phyloP scores from a whole-genome alignment of 139 green algal genomes.

The Coelastrella sp. region DNA sequence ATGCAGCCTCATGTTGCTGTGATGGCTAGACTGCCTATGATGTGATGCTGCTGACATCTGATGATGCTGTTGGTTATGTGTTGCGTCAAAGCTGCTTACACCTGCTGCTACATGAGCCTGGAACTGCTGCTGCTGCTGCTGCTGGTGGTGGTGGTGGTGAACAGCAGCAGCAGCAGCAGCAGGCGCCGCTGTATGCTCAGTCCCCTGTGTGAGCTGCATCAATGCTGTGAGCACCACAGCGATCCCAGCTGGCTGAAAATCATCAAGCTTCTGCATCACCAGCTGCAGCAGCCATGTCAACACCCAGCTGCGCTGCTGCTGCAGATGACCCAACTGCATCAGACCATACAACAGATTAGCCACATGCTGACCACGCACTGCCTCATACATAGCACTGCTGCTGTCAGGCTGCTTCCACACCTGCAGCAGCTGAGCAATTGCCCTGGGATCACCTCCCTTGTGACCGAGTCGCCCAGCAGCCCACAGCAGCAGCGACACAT shows the following conservation, averaged over 20 bases:
- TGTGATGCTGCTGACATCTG: too few species aligned
- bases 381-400: background rate
- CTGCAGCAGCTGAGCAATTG: slow-evolving; percentile 17
- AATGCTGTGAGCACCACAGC: slow-evolving; percentile 47
- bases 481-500: slow-evolving; percentile 36
- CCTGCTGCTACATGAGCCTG: too few species aligned
- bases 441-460: background rate
- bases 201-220: background rate
- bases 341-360: slow-evolving; percentile 36
- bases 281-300: background rate
- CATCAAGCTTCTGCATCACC: slow-evolving; percentile 52
- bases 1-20: background rate
- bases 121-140: too few species aligned
- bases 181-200: background rate
- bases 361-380: slow-evolving; percentile 25
- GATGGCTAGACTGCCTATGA: background rate
- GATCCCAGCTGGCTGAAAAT: slow-evolving; percentile 50
- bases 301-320: slow-evolving; percentile 5
- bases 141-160: too few species aligned
- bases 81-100: too few species aligned
- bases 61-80: too few species aligned
- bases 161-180: background rate
- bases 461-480: slow-evolving; percentile 22
- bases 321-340: slow-evolving; percentile 16
- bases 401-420: slow-evolving; percentile 5